Base-by-base conservation (phyloP, 179 eudicot species). In the Silene coronaria region DNA sequence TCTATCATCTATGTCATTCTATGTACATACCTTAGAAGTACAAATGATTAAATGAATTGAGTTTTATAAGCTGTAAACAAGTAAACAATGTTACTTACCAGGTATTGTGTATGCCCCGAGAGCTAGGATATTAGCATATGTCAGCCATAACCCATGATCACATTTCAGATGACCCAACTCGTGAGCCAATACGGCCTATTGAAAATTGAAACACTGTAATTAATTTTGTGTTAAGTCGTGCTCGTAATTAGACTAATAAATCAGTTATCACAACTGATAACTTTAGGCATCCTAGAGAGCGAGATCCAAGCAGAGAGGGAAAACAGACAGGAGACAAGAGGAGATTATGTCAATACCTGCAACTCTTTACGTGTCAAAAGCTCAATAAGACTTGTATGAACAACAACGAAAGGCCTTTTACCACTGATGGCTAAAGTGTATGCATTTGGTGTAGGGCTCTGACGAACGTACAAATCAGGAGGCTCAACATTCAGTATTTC, bases 151-250 rank as follows among this genome's bases (percentile, higher is more conserved):
- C 68, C 99, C 99, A 82, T 95, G 99, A 77, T 95, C 97, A 77
- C 99, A 95, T 88, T 95, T 95, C 82, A 95, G 82, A 88, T 95
- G 99, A 71, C 99, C 97, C 88, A 95, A 83, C 85, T 95, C 99
- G 81, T 95, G 99, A 46, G 99, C 99, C 81, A 95, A 82, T 73
- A 95, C 97, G 81, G 99, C 97, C 99, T 95, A 85, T 34, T 75
- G 24, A 84, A 34, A n/a, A 64, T 74, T 30, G 13, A 71, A 3
- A 22, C 55, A 55, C 36, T 27, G 48, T n/a, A 38, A 13, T 7
- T 26, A 24, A 51, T 13, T 14, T 14, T 26, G 53, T 6, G 21
- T 5, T 22, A 5, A 71, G 8, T 24, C 6, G 34, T 24, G 59
- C 19, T 55, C 59, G 59, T 16, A 17, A 17, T 53, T 8, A 3